Conservation (phyloP, 1,139 yeast genomes). For the Debaryomyces coudertii region DNA sequence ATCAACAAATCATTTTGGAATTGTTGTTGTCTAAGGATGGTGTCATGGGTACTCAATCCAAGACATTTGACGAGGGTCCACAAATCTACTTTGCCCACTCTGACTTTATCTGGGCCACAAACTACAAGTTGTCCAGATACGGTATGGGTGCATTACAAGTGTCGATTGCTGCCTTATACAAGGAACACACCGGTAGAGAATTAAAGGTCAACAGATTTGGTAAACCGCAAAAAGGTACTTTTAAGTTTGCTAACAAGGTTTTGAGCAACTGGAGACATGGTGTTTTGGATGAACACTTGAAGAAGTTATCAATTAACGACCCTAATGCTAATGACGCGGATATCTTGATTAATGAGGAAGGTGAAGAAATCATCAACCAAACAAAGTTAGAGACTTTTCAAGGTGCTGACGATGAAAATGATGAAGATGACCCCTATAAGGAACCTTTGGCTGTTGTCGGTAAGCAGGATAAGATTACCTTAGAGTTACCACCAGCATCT, state of each 20-base stretch:
- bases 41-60: slow-evolving; percentile 76
- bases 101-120: slow-evolving; percentile 88
- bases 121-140: slow-evolving; percentile 74
- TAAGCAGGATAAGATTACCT: slow-evolving; percentile 42
- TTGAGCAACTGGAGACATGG: slow-evolving; percentile 77
- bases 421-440: slow-evolving; percentile 17
- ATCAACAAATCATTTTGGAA: slow-evolving; percentile 83
- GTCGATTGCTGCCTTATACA: slow-evolving; percentile 77
- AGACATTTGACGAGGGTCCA: slow-evolving; percentile 76
- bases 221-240: slow-evolving; percentile 84
- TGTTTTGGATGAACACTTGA: slow-evolving; percentile 71
- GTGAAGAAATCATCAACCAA: slow-evolving; percentile 52
- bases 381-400: slow-evolving; percentile 43
- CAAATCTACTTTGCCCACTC: slow-evolving; percentile 84
- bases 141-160: slow-evolving; percentile 93
- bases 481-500: slow-evolving; percentile 78
- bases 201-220: slow-evolving; percentile 79
- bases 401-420: slow-evolving; percentile 30
- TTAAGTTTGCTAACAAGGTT: slow-evolving; percentile 76
- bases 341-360: slow-evolving; percentile 50
- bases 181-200: slow-evolving; percentile 80
- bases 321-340: slow-evolving; percentile 52
- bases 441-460: slow-evolving; percentile 32
- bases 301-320: slow-evolving; percentile 51
- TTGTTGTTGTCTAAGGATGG: slow-evolving; percentile 73